These are phyloP conservation scores for Penicillium sp. DNA, from an alignment of 2,329 filamentous ascomycete species.

Conservation along the genomic window DNA sequence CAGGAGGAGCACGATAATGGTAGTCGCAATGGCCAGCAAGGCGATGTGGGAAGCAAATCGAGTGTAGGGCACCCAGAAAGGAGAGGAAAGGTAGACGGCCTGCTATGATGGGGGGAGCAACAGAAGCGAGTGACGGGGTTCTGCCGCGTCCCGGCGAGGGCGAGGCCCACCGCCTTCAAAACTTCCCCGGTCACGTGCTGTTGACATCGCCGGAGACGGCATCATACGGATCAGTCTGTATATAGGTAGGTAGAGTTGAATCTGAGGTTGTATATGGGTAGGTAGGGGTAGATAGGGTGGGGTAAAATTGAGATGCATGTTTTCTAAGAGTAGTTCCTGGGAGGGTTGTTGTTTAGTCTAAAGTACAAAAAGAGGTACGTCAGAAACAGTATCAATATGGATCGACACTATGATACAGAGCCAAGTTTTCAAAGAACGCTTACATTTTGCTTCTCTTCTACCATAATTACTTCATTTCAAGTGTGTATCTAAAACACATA, in stretches of 20 bases:
- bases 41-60: conserved; percentile 13
- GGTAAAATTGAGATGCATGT: background rate
- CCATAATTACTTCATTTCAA: background rate
- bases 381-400: background rate
- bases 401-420: background rate
- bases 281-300: background rate
- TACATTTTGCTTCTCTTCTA: background rate
- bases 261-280: background rate
- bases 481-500: background rate
- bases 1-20: conserved; percentile 9
- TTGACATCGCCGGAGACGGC: conserved; percentile 21
- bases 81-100: conserved; percentile 15
- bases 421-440: background rate
- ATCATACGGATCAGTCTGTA: background rate
- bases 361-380: background rate
- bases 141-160: conserved; percentile 22
- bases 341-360: background rate
- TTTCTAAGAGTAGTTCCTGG: too few species aligned
- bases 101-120: conserved; percentile 26
- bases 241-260: background rate
- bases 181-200: conserved; percentile 19
- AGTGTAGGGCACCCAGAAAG: conserved; percentile 11
- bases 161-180: conserved; percentile 23
- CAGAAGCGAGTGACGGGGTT: conserved; percentile 26
- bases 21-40: conserved; percentile 12